Evolutionary conservation across 1,284 basidiomycete species (phyloP).

Genomic region (Bjerkandera adusta): DNA sequence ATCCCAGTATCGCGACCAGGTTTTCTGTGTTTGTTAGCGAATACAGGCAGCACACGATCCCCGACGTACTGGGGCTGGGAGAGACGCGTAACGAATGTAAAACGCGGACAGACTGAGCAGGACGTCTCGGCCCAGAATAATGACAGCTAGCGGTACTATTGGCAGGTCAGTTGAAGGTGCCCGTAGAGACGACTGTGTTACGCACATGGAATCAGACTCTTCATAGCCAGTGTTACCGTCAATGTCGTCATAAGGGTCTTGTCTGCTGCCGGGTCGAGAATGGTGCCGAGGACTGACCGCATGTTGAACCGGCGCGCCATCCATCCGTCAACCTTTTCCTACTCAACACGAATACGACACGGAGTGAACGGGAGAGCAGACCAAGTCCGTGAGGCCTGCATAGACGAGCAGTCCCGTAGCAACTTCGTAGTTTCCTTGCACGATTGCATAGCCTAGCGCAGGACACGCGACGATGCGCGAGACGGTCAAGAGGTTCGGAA

Average conservation of each 20-base stretch:
- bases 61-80: constrained; percentile 79
- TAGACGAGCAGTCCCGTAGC: constrained; percentile 85
- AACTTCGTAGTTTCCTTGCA: constrained; percentile 77
- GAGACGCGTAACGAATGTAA: constrained; percentile 88
- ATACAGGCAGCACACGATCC: background rate
- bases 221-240: constrained; percentile 83
- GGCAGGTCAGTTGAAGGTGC: background rate
- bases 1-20: constrained; percentile 90
- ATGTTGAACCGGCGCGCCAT: constrained; percentile 80
- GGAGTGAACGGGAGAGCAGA: constrained; percentile 38
- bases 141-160: constrained; percentile 77
- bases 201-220: constrained; percentile 82
- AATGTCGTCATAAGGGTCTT: constrained; percentile 96
- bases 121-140: constrained; percentile 91
- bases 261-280: constrained; percentile 97
- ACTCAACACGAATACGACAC: constrained; percentile 4
- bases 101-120: constrained; percentile 89
- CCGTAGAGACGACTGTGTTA: too few species aligned
- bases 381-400: constrained; percentile 89
- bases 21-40: constrained; percentile 63
- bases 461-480: constrained; percentile 89
- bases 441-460: constrained; percentile 87
- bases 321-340: constrained; percentile 14
- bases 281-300: constrained; percentile 88
- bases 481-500: constrained; percentile 89